Evolutionary conservation across 2,329 filamentous ascomycete species (phyloP), one percentile per base, ranked within the genome.

Genomic region (Lecanicillium sp.): DNA sequence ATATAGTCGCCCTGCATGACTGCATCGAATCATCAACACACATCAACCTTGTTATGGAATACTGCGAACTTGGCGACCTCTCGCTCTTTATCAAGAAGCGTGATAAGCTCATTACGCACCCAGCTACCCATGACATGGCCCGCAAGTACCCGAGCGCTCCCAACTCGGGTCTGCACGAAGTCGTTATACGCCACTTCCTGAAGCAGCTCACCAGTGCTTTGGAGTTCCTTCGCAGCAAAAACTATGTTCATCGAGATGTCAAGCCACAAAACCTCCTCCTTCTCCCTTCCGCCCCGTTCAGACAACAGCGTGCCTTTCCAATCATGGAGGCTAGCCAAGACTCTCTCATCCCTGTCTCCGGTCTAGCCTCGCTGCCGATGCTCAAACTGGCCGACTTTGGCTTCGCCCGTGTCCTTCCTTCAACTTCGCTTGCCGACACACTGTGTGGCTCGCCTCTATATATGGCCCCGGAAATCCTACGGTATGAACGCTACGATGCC

Each of bases 21-120:
- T 95, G 89, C 66, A 75, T 90, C 59, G 89, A 96, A 60, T 83
- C 86, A 1, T 69, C 78, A 4, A 81, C 82, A 16, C 85, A 94
- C 55, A 95, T 96, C 64, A 92, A 98, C 63, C 75, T 98, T 42
- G 82, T 96, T 46, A 98, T 96, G 90, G 92, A 98, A 65, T 96
- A 94, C 64, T 96, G 92, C 65, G 87, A 94, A 57, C 75, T 98
- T 29, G 90, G 92, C 16, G 92, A 98, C 56, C 66, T 98, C 42
- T 94, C 92, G 9, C 73, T 90, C 38, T 96, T 98, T 62, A 95
- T 98, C 66, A 94, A 92, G 71, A 94, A 92, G 65, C 78, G 90
- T 44, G 80, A 90, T 44, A 85, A 81, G 55, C 75, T 95, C 33
- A 74, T 72, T 32, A 83, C 81, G 36, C 84, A 94, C 56, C 79